phyloP scores from a whole-genome alignment of 2,329 filamentous ascomycete species.

The Tolypocladium album region DNA sequence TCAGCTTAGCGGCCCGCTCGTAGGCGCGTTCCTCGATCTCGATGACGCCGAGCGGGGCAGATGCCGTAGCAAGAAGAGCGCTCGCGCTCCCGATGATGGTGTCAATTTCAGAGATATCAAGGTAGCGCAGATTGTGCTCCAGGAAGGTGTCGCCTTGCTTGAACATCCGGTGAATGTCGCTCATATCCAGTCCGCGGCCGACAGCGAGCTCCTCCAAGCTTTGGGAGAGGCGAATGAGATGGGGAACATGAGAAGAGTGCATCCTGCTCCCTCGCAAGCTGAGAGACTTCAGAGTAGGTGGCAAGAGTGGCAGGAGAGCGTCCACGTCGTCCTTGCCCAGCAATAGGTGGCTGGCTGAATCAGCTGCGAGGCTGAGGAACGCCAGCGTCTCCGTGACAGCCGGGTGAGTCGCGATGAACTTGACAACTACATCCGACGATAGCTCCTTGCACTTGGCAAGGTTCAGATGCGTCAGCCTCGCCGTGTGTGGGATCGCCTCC shows the following conservation, averaged over 20 bases:
- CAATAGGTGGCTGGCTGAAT: conserved; percentile 61
- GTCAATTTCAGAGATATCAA: conserved; percentile 59
- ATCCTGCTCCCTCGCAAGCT: conserved; percentile 69
- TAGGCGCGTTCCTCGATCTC: conserved; percentile 63
- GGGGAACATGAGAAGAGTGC: conserved; percentile 49
- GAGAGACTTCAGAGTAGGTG: conserved; percentile 57
- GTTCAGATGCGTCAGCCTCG: conserved; percentile 66
- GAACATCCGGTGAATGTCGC: conserved; percentile 57
- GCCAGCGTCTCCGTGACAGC: conserved; percentile 53
- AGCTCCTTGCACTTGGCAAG: conserved; percentile 65
- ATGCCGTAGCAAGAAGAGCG: conserved; percentile 44
- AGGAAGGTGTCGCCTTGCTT: conserved; percentile 32
- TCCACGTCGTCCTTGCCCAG: conserved; percentile 56
- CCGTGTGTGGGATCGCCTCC: conserved; percentile 58
- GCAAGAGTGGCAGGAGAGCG: conserved; percentile 54
- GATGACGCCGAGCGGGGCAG: conserved; percentile 63
- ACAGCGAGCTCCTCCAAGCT: conserved; percentile 66
- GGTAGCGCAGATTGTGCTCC: conserved; percentile 56
- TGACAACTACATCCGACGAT: conserved; percentile 53
- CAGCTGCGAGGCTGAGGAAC: conserved; percentile 63
- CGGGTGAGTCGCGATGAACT: conserved; percentile 62
- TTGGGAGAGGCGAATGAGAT: conserved; percentile 55
- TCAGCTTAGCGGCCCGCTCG: conserved; percentile 51
- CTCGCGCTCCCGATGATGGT: conserved; percentile 50
- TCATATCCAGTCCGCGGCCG: conserved; percentile 54